Base-by-base conservation (phyloP, 192 early-diverging fungal genomes). In the Kappamyces sp. region DNA sequence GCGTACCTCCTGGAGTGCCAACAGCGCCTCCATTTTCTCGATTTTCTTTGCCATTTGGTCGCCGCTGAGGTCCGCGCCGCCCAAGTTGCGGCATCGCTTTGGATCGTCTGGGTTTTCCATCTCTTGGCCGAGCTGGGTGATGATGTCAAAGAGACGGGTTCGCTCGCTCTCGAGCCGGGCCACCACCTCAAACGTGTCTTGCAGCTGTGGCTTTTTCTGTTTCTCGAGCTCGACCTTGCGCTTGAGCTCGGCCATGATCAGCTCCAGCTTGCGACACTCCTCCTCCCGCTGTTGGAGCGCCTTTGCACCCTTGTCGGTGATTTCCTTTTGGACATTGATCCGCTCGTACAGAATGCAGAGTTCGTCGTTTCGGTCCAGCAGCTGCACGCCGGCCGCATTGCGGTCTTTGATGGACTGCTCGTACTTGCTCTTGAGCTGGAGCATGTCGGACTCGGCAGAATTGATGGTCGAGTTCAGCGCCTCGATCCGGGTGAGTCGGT, bases 361-460 rank as follows among this genome's bases (percentile, higher is more conserved):
- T 46, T 83, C 80, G 54, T 83, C 80, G 65, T 83, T 84, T 32
- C 77, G 70, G 35, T 84, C 82, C 2, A 83, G 65, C n/a, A 84
- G 55, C 31, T 80, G 69, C 9, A 79, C 65, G 50, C 80, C 82
- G 6, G 71, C 66, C 0, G 63, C 49, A 65, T 84, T 83, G 7
- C 82, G 61, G 23, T 82, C 77, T 42, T 69, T 68, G 5, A 80
- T 69, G 2, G 75, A 66, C 10, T 55, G n/a, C 39, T 78, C 80
- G 60, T 78, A 81, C 49, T 76, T 66, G 5, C 44, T 39, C 47
- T 74, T 70, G 5, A 84, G 70, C 15, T 62, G 40, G 0, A 76
- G 59, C 62, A 83, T 75, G 55, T 83, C 82, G n/a, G 44, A 59
- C 65, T 84, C 82, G 2, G 74, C 74, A 2, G 66, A 63, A 33